Percentiles rank a stretch among this genome's conserved stretches.
Evolutionary conservation across 257 asterid species (phyloP).

Genomic region (Cruciata laevipes): DNA sequence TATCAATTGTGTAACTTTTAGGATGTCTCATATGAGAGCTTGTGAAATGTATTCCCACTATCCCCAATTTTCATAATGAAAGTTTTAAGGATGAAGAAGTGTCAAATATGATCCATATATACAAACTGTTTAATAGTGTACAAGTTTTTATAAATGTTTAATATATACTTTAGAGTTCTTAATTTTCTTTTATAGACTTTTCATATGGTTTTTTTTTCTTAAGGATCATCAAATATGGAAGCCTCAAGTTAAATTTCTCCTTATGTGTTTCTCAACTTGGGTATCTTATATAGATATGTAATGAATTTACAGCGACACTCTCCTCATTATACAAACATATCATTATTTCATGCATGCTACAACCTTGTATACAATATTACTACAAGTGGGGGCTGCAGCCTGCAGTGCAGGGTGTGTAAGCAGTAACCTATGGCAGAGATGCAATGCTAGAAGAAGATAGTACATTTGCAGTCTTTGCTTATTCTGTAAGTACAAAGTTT

Average conservation of each 20-base stretch:
- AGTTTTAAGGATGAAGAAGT: too few relatives aligned
- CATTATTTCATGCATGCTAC: neutral
- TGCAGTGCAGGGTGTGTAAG: neutral
- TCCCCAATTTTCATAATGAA: too few relatives aligned
- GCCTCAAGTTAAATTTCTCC: neutral
- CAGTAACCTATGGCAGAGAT: neutral
- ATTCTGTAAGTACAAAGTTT: neutral
- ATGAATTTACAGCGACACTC: neutral
- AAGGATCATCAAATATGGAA: neutral
- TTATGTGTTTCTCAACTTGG: neutral
- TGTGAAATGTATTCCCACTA: too few relatives aligned
- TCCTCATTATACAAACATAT: neutral
- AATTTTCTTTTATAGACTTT: too few relatives aligned
- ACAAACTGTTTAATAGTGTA: too few relatives aligned
- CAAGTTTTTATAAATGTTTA: too few relatives aligned
- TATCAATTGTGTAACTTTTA: too few relatives aligned
- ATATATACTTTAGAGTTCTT: too few relatives aligned
- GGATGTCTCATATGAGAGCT: too few relatives aligned
- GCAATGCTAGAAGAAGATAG: neutral
- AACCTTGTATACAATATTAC: neutral
- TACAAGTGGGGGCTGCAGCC: neutral
- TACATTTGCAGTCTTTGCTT: neutral
- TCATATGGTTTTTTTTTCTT: too few relatives aligned
- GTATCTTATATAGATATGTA: neutral
- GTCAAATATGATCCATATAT: too few relatives aligned